These are phyloP conservation scores for Scorias spongiosa DNA, from an alignment of 2,329 filamentous ascomycete genomes.

Conservation along the genomic window DNA sequence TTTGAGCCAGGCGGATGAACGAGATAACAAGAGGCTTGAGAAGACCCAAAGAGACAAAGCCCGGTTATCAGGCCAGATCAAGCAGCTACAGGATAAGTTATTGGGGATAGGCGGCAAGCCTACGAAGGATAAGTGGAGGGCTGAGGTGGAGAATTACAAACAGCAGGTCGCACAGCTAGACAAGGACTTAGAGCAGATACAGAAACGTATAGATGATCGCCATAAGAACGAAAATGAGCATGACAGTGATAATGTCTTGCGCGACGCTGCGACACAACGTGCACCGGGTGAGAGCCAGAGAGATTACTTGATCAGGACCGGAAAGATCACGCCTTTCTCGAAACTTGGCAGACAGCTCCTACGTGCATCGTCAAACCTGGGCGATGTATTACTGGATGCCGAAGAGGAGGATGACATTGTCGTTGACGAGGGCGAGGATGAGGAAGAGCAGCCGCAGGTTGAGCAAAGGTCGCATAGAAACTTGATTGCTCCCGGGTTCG, in stretches of 20 bases:
- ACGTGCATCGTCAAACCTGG: constrained; percentile 52
- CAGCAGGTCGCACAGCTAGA: constrained; percentile 49
- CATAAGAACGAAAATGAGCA: constrained; percentile 40
- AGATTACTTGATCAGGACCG: constrained; percentile 84
- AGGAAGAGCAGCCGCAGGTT: constrained; percentile 11
- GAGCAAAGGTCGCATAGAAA: constrained; percentile 31
- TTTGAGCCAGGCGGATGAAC: constrained; percentile 46
- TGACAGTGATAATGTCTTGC: constrained; percentile 23
- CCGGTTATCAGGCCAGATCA: constrained; percentile 51
- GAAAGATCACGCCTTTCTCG: constrained; percentile 94
- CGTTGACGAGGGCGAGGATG: constrained; percentile 21
- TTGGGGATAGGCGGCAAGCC: constrained; percentile 38
- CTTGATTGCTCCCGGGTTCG: constrained; percentile 33
- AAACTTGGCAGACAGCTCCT: constrained; percentile 53
- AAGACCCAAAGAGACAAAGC: constrained; percentile 37
- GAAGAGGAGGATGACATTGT: constrained; percentile 52
- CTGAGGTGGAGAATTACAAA: constrained; percentile 52
- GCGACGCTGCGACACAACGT: constrained; percentile 39
- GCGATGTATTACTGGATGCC: constrained; percentile 65
- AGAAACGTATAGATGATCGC: constrained; percentile 63
- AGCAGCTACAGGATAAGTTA: constrained; percentile 42
- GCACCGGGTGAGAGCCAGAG: constrained; percentile 69
- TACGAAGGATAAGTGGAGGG: constrained; percentile 43
- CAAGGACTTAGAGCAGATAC: constrained; percentile 65
- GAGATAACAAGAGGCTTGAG: constrained; percentile 47